These are phyloP conservation scores for Biscogniauxia mediterranea DNA, from an alignment of 2,329 filamentous ascomycete species.

Conservation along the genomic window DNA sequence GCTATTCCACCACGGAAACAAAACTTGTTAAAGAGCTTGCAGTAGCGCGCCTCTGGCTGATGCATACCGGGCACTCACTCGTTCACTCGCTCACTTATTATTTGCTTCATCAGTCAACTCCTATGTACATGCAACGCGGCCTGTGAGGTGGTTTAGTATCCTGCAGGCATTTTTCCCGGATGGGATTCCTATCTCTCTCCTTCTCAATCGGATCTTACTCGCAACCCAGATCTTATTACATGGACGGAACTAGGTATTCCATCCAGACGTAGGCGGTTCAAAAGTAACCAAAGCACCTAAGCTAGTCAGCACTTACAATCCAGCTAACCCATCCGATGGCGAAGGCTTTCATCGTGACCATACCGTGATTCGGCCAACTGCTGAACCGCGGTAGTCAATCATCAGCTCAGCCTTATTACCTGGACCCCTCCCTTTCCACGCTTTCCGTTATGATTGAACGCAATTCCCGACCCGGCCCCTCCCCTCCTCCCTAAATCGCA, in stretches of 20 bases:
- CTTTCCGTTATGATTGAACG: neutral
- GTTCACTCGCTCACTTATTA: neutral
- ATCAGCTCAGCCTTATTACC: neutral
- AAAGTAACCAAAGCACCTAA: neutral
- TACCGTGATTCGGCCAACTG: neutral
- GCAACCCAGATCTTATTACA: neutral
- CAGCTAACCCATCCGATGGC: neutral
- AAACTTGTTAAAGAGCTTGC: neutral
- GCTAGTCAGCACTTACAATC: neutral
- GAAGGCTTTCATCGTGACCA: neutral
- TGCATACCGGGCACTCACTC: neutral
- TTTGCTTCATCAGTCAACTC: neutral
- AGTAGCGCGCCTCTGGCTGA: neutral
- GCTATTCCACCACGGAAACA: neutral
- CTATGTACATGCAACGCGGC: neutral
- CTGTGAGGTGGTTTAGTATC: neutral
- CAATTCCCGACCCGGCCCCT: neutral
- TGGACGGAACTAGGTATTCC: neutral
- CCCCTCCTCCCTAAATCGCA: neutral
- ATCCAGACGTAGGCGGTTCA: neutral
- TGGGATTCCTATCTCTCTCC: neutral
- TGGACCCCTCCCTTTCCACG: neutral
- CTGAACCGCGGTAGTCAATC: neutral
- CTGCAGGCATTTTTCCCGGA: neutral
- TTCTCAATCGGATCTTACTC: too few species aligned